Percentiles rank a stretch among this genome's conserved stretches.
Evolutionary conservation across 2,329 filamentous ascomycete species (phyloP).

Genomic region (Dactylonectria estremocensis): DNA sequence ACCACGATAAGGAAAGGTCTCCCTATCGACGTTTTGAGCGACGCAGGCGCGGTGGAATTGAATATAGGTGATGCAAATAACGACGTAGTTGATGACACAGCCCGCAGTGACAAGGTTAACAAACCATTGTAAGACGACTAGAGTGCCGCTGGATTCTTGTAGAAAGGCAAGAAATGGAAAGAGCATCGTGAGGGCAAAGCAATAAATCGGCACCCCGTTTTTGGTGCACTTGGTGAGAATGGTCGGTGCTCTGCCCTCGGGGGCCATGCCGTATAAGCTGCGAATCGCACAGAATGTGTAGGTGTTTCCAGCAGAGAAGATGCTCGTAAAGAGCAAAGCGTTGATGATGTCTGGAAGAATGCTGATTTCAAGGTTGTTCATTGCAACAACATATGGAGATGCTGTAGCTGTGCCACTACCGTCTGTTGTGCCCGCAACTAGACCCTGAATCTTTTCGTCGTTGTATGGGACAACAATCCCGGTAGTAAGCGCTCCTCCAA

Average conservation of each 20-base stretch:
- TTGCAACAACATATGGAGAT: slow-evolving; percentile 15
- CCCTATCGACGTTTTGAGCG: slow-evolving; percentile 11
- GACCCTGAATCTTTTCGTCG: no score
- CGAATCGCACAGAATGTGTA: slow-evolving; percentile 9
- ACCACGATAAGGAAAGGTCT: slow-evolving; percentile 4
- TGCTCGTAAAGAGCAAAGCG: not conserved
- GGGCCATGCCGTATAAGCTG: not conserved
- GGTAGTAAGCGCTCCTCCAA: no score
- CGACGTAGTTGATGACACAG: slow-evolving; percentile 3
- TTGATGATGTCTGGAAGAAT: slow-evolving; percentile 9
- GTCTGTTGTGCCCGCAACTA: no score
- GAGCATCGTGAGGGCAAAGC: not conserved
- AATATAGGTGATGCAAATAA: slow-evolving; percentile 10
- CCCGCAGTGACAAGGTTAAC: not conserved
- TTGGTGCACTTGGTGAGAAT: slow-evolving; percentile 8
- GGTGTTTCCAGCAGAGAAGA: slow-evolving; percentile 13
- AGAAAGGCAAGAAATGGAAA: slow-evolving; percentile 14
- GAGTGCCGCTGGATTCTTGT: slow-evolving; percentile 7
- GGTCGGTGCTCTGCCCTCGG: slow-evolving; percentile 2
- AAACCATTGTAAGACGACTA: slow-evolving; percentile 8
- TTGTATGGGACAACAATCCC: no score
- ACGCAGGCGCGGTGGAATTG: slow-evolving; percentile 4
- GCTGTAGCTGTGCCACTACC: not conserved
- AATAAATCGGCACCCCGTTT: slow-evolving; percentile 15
- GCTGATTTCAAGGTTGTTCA: slow-evolving; percentile 3